These are phyloP conservation scores for Sutorius australiensis DNA, from an alignment of 768 basidiomycete genomes.

Conservation along the genomic window DNA sequence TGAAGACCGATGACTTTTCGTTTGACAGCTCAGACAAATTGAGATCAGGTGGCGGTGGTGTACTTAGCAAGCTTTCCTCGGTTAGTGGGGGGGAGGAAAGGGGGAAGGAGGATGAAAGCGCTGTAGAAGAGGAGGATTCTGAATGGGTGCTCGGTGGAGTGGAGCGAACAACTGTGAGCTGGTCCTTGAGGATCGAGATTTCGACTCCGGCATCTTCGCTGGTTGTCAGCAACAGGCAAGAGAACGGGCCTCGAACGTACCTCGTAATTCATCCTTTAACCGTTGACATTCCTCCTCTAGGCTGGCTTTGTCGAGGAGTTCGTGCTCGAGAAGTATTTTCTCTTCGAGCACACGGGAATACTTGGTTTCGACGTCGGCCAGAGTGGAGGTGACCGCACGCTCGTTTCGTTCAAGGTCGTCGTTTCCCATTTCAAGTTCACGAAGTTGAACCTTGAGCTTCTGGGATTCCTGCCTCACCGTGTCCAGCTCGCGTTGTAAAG, in stretches of 20 bases:
- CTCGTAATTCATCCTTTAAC: slow-evolving; percentile 88
- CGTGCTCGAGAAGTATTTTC: slow-evolving; percentile 95
- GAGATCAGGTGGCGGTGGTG: slow-evolving; percentile 57
- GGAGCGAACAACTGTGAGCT: slow-evolving; percentile 44
- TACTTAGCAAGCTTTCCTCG: slow-evolving; percentile 57
- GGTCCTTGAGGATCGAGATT: slow-evolving; percentile 77
- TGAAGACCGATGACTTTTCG: slow-evolving; percentile 37
- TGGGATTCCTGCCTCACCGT: slow-evolving; percentile 73
- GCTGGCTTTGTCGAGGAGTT: slow-evolving; percentile 84
- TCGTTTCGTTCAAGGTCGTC: slow-evolving; percentile 97
- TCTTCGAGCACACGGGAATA: slow-evolving; percentile 92
- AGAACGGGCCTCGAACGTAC: slow-evolving; percentile 45
- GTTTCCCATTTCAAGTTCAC: slow-evolving; percentile 95
- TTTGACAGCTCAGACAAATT: slow-evolving; percentile 54
- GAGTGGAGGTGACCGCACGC: slow-evolving; percentile 75
- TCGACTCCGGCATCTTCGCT: slow-evolving; percentile 78
- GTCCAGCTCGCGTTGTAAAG: slow-evolving; percentile 90
- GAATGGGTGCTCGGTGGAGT: slow-evolving; percentile 28
- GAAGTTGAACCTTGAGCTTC: slow-evolving; percentile 64
- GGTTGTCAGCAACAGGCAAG: slow-evolving; percentile 14
- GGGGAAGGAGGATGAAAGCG: slow-evolving; percentile 35
- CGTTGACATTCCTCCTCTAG: slow-evolving; percentile 90
- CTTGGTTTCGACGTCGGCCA: slow-evolving; percentile 82
- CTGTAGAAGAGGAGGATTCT: slow-evolving; percentile 26
- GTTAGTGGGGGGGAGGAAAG: slow-evolving; percentile 27